A percentile compares a stretch with the other conserved stretches of the same genome.
Conservation (phyloP, 805 yeast genomes). For the Saccharomyces kudriavzevii region DNA sequence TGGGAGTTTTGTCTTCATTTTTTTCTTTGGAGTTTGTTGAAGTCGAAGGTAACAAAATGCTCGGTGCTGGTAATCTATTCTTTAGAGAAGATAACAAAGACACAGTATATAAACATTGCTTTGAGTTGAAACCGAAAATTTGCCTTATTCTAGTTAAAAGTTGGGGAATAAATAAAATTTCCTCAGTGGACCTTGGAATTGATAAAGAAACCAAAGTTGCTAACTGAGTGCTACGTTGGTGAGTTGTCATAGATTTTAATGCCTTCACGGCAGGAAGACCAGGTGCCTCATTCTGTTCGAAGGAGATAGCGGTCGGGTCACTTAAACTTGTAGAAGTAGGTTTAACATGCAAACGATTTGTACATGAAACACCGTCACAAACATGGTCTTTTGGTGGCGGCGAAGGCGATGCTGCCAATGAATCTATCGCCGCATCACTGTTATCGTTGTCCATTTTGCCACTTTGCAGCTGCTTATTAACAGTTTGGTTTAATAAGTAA, state of each 20-base stretch:
- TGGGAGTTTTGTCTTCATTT: not conserved
- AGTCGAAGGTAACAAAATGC: conserved; percentile 3
- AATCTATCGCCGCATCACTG: not conserved
- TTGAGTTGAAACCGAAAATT: conserved; percentile 62
- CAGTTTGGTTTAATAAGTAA: conserved; percentile 25
- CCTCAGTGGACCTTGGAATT: conserved; percentile 71
- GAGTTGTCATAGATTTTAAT: conserved; percentile 48
- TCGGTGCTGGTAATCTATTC: conserved; percentile 40
- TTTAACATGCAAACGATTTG: conserved; percentile 15
- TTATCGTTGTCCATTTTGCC: not conserved
- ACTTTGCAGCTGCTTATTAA: conserved; percentile 1
- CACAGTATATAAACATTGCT: conserved; percentile 63
- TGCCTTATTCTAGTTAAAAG: conserved; percentile 61
- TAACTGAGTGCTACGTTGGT: conserved; percentile 39
- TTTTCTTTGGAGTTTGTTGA: not conserved
- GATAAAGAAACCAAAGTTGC: conserved; percentile 61
- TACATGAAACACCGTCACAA: conserved; percentile 12
- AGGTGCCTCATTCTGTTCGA: conserved; percentile 65
- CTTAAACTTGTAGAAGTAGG: conserved; percentile 24
- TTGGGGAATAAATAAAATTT: conserved; percentile 66
- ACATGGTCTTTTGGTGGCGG: conserved; percentile 2
- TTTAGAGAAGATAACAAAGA: conserved; percentile 63
- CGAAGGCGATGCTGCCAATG: not conserved
- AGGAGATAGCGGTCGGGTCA: conserved; percentile 35
- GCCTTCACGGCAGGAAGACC: conserved; percentile 66